Evolutionary conservation across 345 rosid genomes (phyloP).

Genomic region (Mercurialis annua): DNA sequence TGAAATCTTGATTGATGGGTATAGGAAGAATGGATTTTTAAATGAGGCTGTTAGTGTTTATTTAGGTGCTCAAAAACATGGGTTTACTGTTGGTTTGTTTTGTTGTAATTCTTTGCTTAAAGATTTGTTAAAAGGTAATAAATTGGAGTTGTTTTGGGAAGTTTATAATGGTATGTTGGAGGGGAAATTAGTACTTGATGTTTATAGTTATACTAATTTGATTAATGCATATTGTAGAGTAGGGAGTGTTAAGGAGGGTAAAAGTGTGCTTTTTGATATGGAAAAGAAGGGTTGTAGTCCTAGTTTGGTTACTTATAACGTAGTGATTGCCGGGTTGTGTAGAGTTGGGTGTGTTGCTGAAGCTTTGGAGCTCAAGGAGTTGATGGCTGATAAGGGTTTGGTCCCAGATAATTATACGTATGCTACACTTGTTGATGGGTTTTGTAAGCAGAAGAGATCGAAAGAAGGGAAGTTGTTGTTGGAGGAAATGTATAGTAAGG

Average conservation of each 20-base stretch:
- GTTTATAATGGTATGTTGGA: slow-evolving; percentile 50
- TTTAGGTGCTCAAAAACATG: slow-evolving; percentile 29
- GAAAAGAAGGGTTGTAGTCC: slow-evolving; percentile 48
- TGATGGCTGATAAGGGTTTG: slow-evolving; percentile 50
- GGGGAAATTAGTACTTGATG: slow-evolving; percentile 45
- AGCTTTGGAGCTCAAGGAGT: slow-evolving; percentile 49
- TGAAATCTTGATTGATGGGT: slow-evolving; percentile 51
- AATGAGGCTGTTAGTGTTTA: slow-evolving; percentile 53
- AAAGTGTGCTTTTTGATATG: slow-evolving; percentile 43
- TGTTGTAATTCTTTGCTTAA: slow-evolving; percentile 57
- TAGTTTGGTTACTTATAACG: slow-evolving; percentile 44
- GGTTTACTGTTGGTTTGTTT: slow-evolving; percentile 35
- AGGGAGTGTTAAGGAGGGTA: slow-evolving; percentile 44
- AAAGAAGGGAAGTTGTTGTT: slow-evolving; percentile 52
- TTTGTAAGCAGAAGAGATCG: slow-evolving; percentile 50
- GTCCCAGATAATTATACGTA: slow-evolving; percentile 40
- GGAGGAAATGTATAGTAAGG: slow-evolving; percentile 48
- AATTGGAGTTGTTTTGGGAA: slow-evolving; percentile 60
- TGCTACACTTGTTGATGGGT: slow-evolving; percentile 44
- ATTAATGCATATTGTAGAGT: slow-evolving; percentile 57
- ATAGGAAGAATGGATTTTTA: slow-evolving; percentile 43
- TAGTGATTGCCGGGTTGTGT: slow-evolving; percentile 52
- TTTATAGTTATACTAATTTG: slow-evolving; percentile 45
- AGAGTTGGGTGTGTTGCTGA: slow-evolving; percentile 51
- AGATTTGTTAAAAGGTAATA: slow-evolving; percentile 52